phyloP scores from a whole-genome alignment of 805 yeast genomes.

The Priceomyces melissophilus region DNA sequence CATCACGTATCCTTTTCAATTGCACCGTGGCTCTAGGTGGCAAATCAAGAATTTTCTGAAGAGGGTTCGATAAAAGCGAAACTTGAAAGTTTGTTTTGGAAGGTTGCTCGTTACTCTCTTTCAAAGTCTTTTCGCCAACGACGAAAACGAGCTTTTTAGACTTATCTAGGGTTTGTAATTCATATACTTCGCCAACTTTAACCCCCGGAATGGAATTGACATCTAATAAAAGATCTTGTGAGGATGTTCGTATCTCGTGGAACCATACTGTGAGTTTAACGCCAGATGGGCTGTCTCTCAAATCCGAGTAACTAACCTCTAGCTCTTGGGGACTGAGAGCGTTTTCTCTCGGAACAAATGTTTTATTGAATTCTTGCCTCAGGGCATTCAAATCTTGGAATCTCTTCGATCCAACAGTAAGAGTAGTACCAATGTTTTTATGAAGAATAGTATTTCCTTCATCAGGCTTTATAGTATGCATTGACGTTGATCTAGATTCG shows the following conservation, averaged over 20 bases:
- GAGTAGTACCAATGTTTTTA: conserved; percentile 17
- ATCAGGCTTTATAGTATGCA: conserved; percentile 16
- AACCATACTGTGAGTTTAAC: conserved; percentile 50
- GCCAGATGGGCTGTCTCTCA: conserved; percentile 21
- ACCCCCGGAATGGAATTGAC: conserved; percentile 57
- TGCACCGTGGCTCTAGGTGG: conserved; percentile 65
- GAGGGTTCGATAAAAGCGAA: conserved; percentile 57
- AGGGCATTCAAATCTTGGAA: background rate
- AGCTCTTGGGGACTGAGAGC: conserved; percentile 1
- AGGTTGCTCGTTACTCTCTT: conserved; percentile 4
- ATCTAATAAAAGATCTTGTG: conserved; percentile 63
- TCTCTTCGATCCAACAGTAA: conserved; percentile 16
- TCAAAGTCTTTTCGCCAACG: conserved; percentile 1
- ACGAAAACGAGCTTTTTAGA: conserved; percentile 8
- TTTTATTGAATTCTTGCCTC: background rate
- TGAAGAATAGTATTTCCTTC: conserved; percentile 7
- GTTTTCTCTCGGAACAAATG: conserved; percentile 2
- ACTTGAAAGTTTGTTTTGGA: conserved; percentile 36
- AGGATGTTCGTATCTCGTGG: conserved; percentile 63
- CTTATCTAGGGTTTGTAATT: conserved; percentile 48
- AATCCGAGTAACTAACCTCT: conserved; percentile 4
- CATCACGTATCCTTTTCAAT: conserved; percentile 43
- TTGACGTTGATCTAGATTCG: conserved; percentile 6
- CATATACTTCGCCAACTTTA: conserved; percentile 73
- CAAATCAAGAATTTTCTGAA: conserved; percentile 59